These are phyloP conservation scores for Hypomyces perniciosus DNA, from an alignment of 2,329 filamentous ascomycete genomes.

Conservation along the genomic window DNA sequence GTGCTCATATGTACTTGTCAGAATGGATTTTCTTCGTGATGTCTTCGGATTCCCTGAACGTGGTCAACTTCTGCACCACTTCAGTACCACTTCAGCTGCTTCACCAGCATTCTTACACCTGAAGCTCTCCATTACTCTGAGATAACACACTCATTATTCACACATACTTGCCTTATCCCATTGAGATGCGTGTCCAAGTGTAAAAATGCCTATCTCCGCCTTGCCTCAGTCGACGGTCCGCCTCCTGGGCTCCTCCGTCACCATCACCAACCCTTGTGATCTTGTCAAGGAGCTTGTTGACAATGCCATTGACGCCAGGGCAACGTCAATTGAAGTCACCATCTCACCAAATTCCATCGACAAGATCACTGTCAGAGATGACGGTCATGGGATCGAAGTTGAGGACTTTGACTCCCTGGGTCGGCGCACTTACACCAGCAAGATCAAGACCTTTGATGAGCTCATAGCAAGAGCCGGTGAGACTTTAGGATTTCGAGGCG, in stretches of 20 bases:
- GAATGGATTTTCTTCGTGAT: not conserved
- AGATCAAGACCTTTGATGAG: slow-evolving; percentile 59
- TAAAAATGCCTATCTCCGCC: slow-evolving; percentile 42
- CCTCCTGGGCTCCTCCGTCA: slow-evolving; percentile 55
- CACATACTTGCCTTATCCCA: not conserved
- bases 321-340: slow-evolving; percentile 58
- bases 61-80: too few species aligned
- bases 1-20: not conserved
- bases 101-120: too few species aligned
- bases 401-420: slow-evolving; percentile 58
- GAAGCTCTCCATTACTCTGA: too few species aligned
- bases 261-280: slow-evolving; percentile 52
- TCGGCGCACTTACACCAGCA: slow-evolving; percentile 67
- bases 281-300: slow-evolving; percentile 73
- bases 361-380: slow-evolving; percentile 64
- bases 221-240: slow-evolving; percentile 45
- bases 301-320: slow-evolving; percentile 67
- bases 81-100: too few species aligned
- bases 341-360: slow-evolving; percentile 62
- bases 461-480: slow-evolving; percentile 48
- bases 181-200: not conserved
- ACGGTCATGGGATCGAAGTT: slow-evolving; percentile 63
- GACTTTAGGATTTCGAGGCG: slow-evolving; percentile 70
- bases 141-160: not conserved
- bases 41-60: not conserved